Evolutionary conservation across 768 basidiomycete species (phyloP).

Genomic region (Pulveroboletus frians): DNA sequence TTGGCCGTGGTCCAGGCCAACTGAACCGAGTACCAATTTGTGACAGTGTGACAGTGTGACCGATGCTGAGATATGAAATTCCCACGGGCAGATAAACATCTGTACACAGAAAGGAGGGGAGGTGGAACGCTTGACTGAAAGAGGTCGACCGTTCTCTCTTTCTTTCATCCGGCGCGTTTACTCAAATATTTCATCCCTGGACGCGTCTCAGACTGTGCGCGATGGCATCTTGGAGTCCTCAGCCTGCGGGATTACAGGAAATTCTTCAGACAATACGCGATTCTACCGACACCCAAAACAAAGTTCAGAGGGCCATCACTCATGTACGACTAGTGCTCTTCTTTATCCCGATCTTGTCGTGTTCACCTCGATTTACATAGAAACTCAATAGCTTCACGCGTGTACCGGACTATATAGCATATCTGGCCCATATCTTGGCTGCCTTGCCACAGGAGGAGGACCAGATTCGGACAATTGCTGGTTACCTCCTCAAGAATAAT

Average conservation of each 20-base stretch:
- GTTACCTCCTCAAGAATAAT: constrained; percentile 96
- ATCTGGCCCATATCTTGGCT: constrained; percentile 91
- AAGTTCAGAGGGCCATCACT: constrained; percentile 74
- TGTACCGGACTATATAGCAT: constrained; percentile 90
- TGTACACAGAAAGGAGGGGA: constrained; percentile 26
- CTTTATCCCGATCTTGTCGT: constrained; percentile 12
- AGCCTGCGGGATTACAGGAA: constrained; percentile 83
- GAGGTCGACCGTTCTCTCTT: constrained; percentile 15
- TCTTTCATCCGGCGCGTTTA: constrained; percentile 31
- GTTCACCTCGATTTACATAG: constrained; percentile 36
- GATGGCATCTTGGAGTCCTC: constrained; percentile 78
- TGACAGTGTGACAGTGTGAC: constrained; percentile 27
- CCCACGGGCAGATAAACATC: constrained; percentile 33
- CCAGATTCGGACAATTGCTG: constrained; percentile 91
- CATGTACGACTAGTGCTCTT: constrained; percentile 48
- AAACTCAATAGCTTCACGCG: constrained; percentile 85
- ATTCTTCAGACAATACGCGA: constrained; percentile 88
- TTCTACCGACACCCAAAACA: constrained; percentile 74
- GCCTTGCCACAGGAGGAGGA: constrained; percentile 79
- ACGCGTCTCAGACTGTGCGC: constrained; percentile 33
- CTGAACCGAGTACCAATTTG: not conserved
- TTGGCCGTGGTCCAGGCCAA: no score
- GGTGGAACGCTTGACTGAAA: constrained; percentile 5
- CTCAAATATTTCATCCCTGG: constrained; percentile 11
- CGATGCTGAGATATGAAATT: constrained; percentile 31